Base-by-base conservation (phyloP, 208 protist genomes). In the Trypanosoma scelopori region DNA sequence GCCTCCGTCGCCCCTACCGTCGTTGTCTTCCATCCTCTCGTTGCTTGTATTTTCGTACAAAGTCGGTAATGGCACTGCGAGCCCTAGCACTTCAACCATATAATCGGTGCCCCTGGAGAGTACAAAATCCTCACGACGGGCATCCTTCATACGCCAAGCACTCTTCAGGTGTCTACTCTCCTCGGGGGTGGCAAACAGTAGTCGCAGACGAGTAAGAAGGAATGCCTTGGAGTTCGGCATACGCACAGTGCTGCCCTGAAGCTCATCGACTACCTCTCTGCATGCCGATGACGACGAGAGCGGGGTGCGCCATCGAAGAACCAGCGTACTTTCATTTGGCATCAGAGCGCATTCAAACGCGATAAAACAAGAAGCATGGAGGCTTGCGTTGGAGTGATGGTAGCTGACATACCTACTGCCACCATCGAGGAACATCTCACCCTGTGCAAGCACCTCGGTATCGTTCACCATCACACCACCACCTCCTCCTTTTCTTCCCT, bases 391-490 rank as follows among this genome's bases (percentile, higher is more conserved):
- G n/a, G 7, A 39, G 6, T 27, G 1, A 65, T 65, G 43, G 43
- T 55, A 65, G 27, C 55, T 32, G 0, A 55, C 47, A 30, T 65
- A 55, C 47, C 68, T 62, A 55, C 68, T 78, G 1, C 82, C 82
- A 41, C 85, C 82, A 27, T 89, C 82, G 71, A 78, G 77, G 65
- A 76, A 77, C 9, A 85, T 56, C 13, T 74, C 56, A 35, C 82
- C 82, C 28, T 58, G 55, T 9, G 82, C 82, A 7, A 89, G 67
- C 20, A 75, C 32, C 4, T 73, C 27, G 12, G 1, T 35, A 0
- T 22, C 18, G 20, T 39, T 61, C 35, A 52, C 39, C 28, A 27
- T 23, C 22, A 28, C 15, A 43, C 37, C 28, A 23, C 16, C 41
- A 39, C 22, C 27, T 58, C 16, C 47, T 48, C 22, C 32, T 5